phyloP scores from a whole-genome alignment of 371 early-diverging fungal species.

The Mucor piriformis region DNA sequence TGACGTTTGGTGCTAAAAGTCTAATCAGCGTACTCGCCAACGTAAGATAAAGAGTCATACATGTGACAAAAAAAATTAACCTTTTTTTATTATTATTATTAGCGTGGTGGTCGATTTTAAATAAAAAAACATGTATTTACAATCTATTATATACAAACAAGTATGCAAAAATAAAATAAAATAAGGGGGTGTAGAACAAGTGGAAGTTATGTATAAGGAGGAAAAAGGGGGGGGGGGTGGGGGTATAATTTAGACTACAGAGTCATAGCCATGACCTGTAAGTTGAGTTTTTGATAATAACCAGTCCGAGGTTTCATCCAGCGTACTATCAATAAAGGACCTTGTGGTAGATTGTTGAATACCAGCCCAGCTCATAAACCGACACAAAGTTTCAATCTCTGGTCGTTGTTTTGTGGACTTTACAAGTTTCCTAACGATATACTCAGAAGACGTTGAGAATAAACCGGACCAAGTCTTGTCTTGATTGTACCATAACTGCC shows the following conservation, averaged over 20 bases:
- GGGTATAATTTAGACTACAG: slow-evolving; percentile 6
- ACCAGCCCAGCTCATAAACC: slow-evolving; percentile 15
- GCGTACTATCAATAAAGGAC: slow-evolving; percentile 13
- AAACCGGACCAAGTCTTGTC: not conserved
- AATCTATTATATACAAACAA: slow-evolving; percentile 9
- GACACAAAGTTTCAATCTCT: slow-evolving; percentile 15
- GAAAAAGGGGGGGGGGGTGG: not conserved
- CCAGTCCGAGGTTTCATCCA: slow-evolving; percentile 28
- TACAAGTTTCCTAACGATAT: slow-evolving; percentile 4
- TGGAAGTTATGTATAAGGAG: not conserved
- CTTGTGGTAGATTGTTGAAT: slow-evolving; percentile 11
- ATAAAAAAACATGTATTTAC: slow-evolving; percentile 2
- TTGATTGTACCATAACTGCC: slow-evolving; percentile 8
- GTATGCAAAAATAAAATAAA: slow-evolving; percentile 4
- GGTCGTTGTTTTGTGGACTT: slow-evolving; percentile 13
- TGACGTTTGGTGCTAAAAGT: slow-evolving; percentile 50
- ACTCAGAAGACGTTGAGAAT: slow-evolving; percentile 9
- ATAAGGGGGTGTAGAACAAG: not conserved
- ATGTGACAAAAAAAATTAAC: not conserved
- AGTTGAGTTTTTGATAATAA: slow-evolving; percentile 6
- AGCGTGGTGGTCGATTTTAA: slow-evolving; percentile 27
- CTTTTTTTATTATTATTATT: not conserved
- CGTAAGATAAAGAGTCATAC: slow-evolving; percentile 24
- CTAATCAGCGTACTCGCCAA: slow-evolving; percentile 38
- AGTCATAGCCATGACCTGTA: not conserved